Base-by-base conservation (phyloP, 495 filamentous ascomycete genomes). In the Tuber borchii region DNA sequence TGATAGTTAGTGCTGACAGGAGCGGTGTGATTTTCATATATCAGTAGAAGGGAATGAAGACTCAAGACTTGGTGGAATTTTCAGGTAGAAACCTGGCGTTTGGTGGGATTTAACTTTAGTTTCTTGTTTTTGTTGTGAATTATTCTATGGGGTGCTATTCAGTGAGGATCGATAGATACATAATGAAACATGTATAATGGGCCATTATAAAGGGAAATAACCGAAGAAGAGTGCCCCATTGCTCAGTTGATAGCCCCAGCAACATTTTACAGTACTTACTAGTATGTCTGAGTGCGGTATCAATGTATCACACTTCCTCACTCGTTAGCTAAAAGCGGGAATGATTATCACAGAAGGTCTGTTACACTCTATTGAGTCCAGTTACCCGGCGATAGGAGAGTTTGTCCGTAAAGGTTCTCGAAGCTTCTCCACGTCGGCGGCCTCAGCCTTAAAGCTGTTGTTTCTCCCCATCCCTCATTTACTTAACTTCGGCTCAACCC, bases 11-110 rank as follows among this genome's bases (percentile, higher is more conserved):
- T 80, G 95, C 90, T 71, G 96, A 99, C 86, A 88, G 95, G 78
- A 91, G 90, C n/a, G 96, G 96, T 6, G 90, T 95, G 82, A 89
- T 98, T 70, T 97, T 95, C 86, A 90, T 98, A 48, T 97, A 96
- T 85, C 90, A 90, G 79, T 95, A 82, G 75, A 70, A 31, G 56
- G 56, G 56, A 17, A 34, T 16, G 39, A 5, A 40, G 39, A 6
- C 39, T 65, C 14, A 2, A 26, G 26, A 17, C 26, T 34, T 34
- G 26, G 56, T 65, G 56, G 56, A 65, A 65, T 65, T 31, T 65
- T 34, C 26, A 17, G 56, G 26, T 34, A 17, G 56, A 34, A 65
- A 65, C 56, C 26, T 65, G 56, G 56, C 56, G 56, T 65, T 65
- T 65, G 26, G 56, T 17, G 7, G n/a, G 56, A 65, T 65, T 65